Evolutionary conservation across 75 land plant genomes (phyloP).

Genomic region (Pinus tabuliformis): DNA sequence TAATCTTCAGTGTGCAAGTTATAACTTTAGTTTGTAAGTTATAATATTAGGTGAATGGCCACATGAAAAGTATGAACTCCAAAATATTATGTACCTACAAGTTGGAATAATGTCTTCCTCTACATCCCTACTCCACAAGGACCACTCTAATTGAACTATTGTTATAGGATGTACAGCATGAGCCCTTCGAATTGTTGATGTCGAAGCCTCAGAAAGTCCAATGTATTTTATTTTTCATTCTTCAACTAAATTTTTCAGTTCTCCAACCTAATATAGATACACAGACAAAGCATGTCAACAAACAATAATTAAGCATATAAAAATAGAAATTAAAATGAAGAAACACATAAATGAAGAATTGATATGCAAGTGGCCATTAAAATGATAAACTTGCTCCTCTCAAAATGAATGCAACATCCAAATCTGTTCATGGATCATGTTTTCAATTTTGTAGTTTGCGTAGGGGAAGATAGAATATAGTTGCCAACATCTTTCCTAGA

Average conservation of each 20-base stretch:
- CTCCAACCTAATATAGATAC: not conserved
- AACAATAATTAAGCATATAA: not conserved
- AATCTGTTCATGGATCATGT: too few relatives aligned
- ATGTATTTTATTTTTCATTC: not conserved
- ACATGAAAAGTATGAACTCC: not conserved
- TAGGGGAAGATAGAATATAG: too few relatives aligned
- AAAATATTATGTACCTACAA: conserved; percentile 28
- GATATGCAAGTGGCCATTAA: conserved; percentile 18
- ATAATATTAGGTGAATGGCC: not conserved
- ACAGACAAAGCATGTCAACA: not conserved
- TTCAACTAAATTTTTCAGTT: conserved; percentile 7
- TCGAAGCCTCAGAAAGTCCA: not conserved
- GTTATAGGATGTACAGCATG: conserved; percentile 1
- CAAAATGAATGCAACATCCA: too few relatives aligned
- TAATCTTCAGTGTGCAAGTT: too few relatives aligned
- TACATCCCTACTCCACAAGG: conserved; percentile 49
- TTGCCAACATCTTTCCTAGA: too few relatives aligned
- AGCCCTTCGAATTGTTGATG: conserved; percentile 4
- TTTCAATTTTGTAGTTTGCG: too few relatives aligned
- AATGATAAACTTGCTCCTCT: too few relatives aligned
- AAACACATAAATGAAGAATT: conserved; percentile 27
- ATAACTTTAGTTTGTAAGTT: not conserved
- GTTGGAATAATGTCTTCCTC: conserved; percentile 51
- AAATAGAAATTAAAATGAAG: not conserved
- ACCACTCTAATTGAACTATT: conserved; percentile 50